Conservation (phyloP, 2,329 filamentous ascomycete species). For the Tolypocladium album region DNA sequence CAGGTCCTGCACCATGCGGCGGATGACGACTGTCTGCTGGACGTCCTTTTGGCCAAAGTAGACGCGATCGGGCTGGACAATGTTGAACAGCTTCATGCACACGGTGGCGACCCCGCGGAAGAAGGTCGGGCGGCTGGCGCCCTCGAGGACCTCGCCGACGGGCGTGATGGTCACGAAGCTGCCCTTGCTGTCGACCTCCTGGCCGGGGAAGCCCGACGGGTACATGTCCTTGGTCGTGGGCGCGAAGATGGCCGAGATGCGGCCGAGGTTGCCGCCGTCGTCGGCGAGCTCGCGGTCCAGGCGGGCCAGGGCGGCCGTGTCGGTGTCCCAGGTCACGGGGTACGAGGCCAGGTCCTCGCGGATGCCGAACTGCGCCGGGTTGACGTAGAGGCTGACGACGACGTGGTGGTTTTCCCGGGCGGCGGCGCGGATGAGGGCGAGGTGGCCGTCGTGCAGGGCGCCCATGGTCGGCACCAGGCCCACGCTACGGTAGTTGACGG, state of each 20-base stretch:
- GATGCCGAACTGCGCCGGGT: slow-evolving; percentile 90
- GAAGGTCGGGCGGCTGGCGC: slow-evolving; percentile 79
- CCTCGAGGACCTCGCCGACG: slow-evolving; percentile 71
- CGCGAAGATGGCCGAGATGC: slow-evolving; percentile 75
- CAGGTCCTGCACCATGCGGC: slow-evolving; percentile 79
- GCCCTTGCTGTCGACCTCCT: slow-evolving; percentile 63
- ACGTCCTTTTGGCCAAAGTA: slow-evolving; percentile 98
- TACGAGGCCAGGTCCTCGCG: slow-evolving; percentile 83
- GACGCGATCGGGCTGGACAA: slow-evolving; percentile 51
- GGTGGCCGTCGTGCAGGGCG: slow-evolving; percentile 84
- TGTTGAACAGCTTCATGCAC: slow-evolving; percentile 65
- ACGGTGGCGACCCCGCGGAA: slow-evolving; percentile 94
- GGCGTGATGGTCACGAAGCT: slow-evolving; percentile 90
- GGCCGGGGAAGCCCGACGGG: slow-evolving; percentile 64
- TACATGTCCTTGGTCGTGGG: slow-evolving; percentile 81
- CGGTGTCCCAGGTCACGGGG: slow-evolving; percentile 77
- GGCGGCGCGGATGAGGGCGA: slow-evolving; percentile 75
- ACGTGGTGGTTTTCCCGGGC: slow-evolving; percentile 77
- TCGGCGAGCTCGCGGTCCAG: slow-evolving; percentile 66
- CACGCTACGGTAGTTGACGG: slow-evolving; percentile 58
- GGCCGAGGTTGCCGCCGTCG: slow-evolving; percentile 48
- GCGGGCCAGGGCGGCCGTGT: slow-evolving; percentile 54
- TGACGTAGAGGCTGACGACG: slow-evolving; percentile 88
- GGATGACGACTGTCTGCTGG: slow-evolving; percentile 88
- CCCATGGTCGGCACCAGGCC: slow-evolving; percentile 96